Evolutionary conservation across 371 early-diverging fungal species (phyloP), one percentile per base, ranked within the genome.

Genomic region (Mortierella sp.): DNA sequence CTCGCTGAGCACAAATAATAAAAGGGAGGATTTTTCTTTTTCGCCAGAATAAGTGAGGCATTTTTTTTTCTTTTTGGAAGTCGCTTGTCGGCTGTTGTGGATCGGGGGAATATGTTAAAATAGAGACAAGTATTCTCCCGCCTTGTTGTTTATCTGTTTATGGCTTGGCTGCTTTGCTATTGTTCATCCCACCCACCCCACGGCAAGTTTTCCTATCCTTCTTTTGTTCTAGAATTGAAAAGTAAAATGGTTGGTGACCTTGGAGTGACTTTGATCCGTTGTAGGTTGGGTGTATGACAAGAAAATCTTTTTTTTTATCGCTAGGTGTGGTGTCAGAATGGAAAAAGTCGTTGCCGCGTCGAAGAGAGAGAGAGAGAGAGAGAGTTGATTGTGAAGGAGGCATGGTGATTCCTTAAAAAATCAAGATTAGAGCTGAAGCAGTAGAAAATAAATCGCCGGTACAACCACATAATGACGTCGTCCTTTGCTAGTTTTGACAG

Each of bases 1-100:
- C 16, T 16, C 34, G 5, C 16, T 16, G 34, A 24, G 21, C 8
- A 55, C 5, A 55, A 55, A 55, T 21, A 8, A 28, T 28, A 31
- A 19, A 31, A 31, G 34, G 34, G 63, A 63, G 63, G 63, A 63
- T 63, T 31, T 58, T 63, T 63, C 63, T 63, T 63, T 63, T 63
- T 34, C 63, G 34, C 63, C 34, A 63, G 63, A 31, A 63, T 63
- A 19, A 63, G 19, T 63, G 63, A 63, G 63, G 63, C 63, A 31
- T 63, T 63, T 63, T 63, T 63, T 34, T 34, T 63, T 4, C 1
- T 4, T 45, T 14, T 48, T 48, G 48, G 14, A 13, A 48, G 31
- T 60, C 14, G 60, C 2, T 14, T 48, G 48, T 48, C 48, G 31
- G n/a, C n/a, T n/a, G n/a, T n/a, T n/a, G n/a, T 26, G 31, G 31